Base-by-base conservation (phyloP, 1,284 basidiomycete genomes). In the Heterobasidion occidentale region DNA sequence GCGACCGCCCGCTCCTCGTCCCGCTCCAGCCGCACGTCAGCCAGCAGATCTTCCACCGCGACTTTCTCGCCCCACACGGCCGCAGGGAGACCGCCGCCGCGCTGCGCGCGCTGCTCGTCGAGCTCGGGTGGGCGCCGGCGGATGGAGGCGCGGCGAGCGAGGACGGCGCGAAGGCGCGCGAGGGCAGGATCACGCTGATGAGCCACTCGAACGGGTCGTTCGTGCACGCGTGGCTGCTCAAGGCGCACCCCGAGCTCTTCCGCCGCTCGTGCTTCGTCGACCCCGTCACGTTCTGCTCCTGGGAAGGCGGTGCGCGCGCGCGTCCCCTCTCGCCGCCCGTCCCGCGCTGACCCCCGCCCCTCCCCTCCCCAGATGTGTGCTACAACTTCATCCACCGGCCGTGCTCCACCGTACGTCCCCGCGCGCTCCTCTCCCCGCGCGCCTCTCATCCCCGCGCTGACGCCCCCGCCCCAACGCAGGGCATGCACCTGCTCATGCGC, bases 201-300 rank as follows among this genome's bases (percentile, higher is more conserved):
- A 93, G 90, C 67, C 94, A 96, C 70, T 95, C 92, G 54, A 94
- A 95, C 62, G 87, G 88, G 2, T 84, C 86, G 4, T 91, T 90
- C 65, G 71, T 77, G 0, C 91, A 93, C 65, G 85, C 87, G 9
- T 93, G 91, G 91, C 77, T 95, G 66, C 74, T 96, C 52, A 95
- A 95, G 71, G 79, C 80, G 33, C 75, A 83, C 57, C 86, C 92
- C 1, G 71, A 80, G 46, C 75, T 95, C 63, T 72, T 88, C 48
- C 72, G 74, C 2, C 80, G 92, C 2, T 92, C 85, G 12, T 92
- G 90, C 64, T 94, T 96, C 65, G 86, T 94, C 36, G 94, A 97
- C 66, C 92, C 94, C 7, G 88, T 90, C 36, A 84, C 84, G 0
- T 94, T 96, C 71, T 92, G 90, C 68, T 84, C 89, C 7, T 94